Conservation (phyloP, 78 protist genomes). For the Tieghemostelium lacteum region DNA sequence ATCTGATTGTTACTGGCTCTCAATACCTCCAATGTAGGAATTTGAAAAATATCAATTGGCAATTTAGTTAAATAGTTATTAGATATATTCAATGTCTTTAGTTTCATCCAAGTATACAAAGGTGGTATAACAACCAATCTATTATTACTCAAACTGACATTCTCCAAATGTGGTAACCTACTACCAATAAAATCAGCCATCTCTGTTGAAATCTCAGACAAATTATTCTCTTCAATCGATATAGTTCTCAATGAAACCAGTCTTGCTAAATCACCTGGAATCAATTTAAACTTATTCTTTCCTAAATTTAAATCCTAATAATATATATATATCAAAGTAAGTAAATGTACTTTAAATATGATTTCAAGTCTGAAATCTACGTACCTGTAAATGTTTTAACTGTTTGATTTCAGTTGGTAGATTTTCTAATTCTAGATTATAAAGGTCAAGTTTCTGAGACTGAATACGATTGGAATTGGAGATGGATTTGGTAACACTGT, state of each 20-base stretch:
- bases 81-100: slow-evolving; percentile 56
- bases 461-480: background rate
- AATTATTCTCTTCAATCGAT: slow-evolving; percentile 52
- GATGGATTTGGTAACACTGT: slow-evolving; percentile 20
- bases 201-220: slow-evolving; percentile 35
- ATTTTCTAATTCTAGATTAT: slow-evolving; percentile 27
- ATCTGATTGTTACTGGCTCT: slow-evolving; percentile 49
- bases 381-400: slow-evolving; percentile 26
- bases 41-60: slow-evolving; percentile 58
- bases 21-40: slow-evolving; percentile 49
- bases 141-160: slow-evolving; percentile 50
- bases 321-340: background rate
- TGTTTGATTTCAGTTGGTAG: slow-evolving; percentile 74
- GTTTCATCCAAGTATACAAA: slow-evolving; percentile 43
- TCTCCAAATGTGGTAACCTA: slow-evolving; percentile 24
- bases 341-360: background rate
- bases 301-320: slow-evolving; percentile 48
- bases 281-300: slow-evolving; percentile 35
- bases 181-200: slow-evolving; percentile 53
- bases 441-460: slow-evolving; percentile 38
- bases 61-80: slow-evolving; percentile 38
- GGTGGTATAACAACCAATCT: slow-evolving; percentile 26
- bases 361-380: background rate
- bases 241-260: slow-evolving; percentile 29
- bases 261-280: slow-evolving; percentile 75